Conservation (phyloP, 2,329 filamentous ascomycete genomes). For the Paracoccidioides brasiliensis region DNA sequence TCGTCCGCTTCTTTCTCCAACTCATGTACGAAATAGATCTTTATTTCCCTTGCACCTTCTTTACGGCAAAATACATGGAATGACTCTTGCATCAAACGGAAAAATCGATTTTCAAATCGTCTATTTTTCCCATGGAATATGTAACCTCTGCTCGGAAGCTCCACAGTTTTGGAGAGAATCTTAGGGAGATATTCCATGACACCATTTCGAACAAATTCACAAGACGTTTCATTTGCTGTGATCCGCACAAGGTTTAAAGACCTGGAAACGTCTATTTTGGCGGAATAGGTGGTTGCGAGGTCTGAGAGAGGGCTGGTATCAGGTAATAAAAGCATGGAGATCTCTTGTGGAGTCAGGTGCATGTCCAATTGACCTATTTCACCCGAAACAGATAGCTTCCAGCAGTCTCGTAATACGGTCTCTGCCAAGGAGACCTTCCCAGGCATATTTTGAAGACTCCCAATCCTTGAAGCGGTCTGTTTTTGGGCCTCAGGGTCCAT, state of each 20-base stretch:
- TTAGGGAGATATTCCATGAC: constrained; percentile 20
- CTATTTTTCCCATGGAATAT: constrained; percentile 10
- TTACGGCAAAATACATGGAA: constrained; percentile 21
- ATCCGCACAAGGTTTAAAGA: constrained; percentile 24
- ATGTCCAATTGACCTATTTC: constrained; percentile 28
- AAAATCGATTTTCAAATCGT: constrained; percentile 15
- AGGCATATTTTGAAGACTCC: constrained; percentile 13
- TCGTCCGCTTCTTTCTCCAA: constrained; percentile 20
- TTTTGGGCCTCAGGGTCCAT: constrained; percentile 9
- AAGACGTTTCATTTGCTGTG: constrained; percentile 21
- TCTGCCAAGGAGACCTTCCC: constrained; percentile 24
- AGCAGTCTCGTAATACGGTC: constrained; percentile 27
- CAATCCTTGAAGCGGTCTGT: constrained; percentile 13
- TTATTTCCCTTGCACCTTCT: constrained; percentile 11
- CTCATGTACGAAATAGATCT: constrained; percentile 23
- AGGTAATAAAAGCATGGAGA: constrained; percentile 23
- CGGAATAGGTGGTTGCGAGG: constrained; percentile 22
- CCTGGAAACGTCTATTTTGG: constrained; percentile 25
- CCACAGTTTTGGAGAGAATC: constrained; percentile 20
- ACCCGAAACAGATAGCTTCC: constrained; percentile 22
- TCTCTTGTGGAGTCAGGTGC: constrained; percentile 15
- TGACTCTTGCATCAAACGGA: constrained; percentile 22
- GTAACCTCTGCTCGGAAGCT: constrained; percentile 12
- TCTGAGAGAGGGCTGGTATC: constrained; percentile 26
- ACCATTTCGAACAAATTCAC: constrained; percentile 23